Evolutionary conservation across 176 grass and related monocot species (phyloP), one percentile per base, ranked within the genome.

Genomic region (Areca catechu): DNA sequence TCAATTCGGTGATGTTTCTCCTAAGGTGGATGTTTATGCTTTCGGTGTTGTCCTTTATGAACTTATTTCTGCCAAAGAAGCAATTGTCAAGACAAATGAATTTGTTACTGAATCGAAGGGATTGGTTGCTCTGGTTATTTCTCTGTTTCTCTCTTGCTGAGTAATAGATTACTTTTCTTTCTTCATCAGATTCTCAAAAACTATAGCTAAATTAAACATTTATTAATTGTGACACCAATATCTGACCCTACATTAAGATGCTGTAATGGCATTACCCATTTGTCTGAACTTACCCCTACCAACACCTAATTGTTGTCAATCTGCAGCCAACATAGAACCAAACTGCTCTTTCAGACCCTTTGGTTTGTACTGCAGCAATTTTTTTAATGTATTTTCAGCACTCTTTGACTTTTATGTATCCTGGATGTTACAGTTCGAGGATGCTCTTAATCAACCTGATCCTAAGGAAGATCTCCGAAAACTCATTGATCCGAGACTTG

Each of bases 21-120:
- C 93, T 3, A 97, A 97, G 58, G 72, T 97, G 0, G 87, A 97
- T 61, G 87, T 91, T 15, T 97, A 75, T 73, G 93, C 93, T 22
- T 97, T 97, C 51, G 93, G 93, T 5, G 93, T 97, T 73, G 87
- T 97, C 48, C 67, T 97, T 15, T 97, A 85, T 64, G 92, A 97
- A 62, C 86, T 97, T 71, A 91, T 91, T 82, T 97, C 92, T 20
- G 92, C 83, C 1, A 97, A 97, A 75, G 80, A 91, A 56, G 83
- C 92, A 30, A 91, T 97, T 62, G 72, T 91, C 30, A 84, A 65
- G 72, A 71, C 80, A 65, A 27, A 73, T 0, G 77, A 86, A 51
- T 80, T 80, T 62, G 3, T 77, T 48, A 76, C 71, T 56, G 83
- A 91, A 82, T 77, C 83, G 48, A 97, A 79, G 62, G 92, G 92